A percentile compares a stretch with the other conserved stretches of the same genome.
These are phyloP conservation scores for Eremothecium cymbalariae DNA, from an alignment of 1,139 yeast species.

Conservation along the genomic window DNA sequence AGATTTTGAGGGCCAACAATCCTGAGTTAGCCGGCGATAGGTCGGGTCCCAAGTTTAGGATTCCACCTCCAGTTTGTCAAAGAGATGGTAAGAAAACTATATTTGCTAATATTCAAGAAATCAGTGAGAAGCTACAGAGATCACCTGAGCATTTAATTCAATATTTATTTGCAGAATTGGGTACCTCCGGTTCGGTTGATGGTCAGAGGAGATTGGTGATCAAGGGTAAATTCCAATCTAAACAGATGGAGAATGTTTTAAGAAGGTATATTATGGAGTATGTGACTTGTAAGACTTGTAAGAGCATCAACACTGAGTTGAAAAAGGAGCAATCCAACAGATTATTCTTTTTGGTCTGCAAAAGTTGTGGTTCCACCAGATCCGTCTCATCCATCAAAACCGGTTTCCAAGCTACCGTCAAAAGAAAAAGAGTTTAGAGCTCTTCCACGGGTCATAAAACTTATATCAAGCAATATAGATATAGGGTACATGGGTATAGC, in stretches of 20 bases:
- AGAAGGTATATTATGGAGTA: constrained; percentile 95
- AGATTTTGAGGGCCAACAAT: constrained; percentile 79
- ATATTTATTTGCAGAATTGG: constrained; percentile 95
- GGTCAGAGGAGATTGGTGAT: constrained; percentile 94
- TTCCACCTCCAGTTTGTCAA: constrained; percentile 94
- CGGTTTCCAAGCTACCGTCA: constrained; percentile 96
- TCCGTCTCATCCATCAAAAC: constrained; percentile 96
- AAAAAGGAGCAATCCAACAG: constrained; percentile 94
- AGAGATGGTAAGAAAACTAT: constrained; percentile 98
- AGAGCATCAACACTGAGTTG: constrained; percentile 92
- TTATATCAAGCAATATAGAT: constrained; percentile 2
- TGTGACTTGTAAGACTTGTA: constrained; percentile 97
- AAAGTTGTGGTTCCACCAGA: constrained; percentile 95
- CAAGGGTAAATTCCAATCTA: constrained; percentile 97
- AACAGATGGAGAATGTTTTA: constrained; percentile 92
- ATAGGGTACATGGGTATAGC: constrained; percentile 1
- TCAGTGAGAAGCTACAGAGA: constrained; percentile 89
- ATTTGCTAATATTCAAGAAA: constrained; percentile 92
- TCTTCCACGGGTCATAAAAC: neutral
- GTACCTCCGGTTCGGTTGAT: constrained; percentile 98
- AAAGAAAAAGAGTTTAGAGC: constrained; percentile 31
- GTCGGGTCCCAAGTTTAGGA: constrained; percentile 85
- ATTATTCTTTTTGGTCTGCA: constrained; percentile 94
- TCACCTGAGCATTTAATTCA: constrained; percentile 96
- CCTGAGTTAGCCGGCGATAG: constrained; percentile 98